Base-by-base conservation (phyloP, 805 yeast species). In the Scheffersomyces coipomensis region DNA sequence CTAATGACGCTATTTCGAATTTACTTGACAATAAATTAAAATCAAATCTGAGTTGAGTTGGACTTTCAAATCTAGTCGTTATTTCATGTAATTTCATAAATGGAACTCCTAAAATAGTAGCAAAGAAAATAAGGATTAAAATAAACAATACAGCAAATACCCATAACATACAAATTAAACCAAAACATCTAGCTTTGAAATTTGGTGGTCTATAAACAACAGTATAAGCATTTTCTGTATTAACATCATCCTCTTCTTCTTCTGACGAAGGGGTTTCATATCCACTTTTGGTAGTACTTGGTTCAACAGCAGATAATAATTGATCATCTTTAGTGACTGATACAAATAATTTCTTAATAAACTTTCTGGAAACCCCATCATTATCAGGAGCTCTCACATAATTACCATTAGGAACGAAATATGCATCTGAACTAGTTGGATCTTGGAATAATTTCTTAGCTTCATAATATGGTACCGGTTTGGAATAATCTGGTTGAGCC, bases 191-290 rank as follows among this genome's bases (percentile, higher is more conserved):
- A 2, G 53, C 23, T 37, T 79, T 73, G 59, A 91, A 87, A 35
- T 73, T 49, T 2, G 96, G 95, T 4, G 99, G 98, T 33, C 88
- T 72, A 62, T 90, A 95, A 2, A 90, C 97, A 21, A 90, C 77
- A 2, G 78, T 71, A 59, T 90, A 88, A 2, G 65, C 65, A 34
- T 65, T 59, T 17, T 63, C 68, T 16, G 67, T 59, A 6, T 57
- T 62, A 29, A 52, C 35, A 22, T 61, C 66, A 31, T 66, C 75
- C 29, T 73, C 77, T 21, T 45, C 48, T 17, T 43, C 46, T 15
- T 37, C 42, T 19, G 72, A 49, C 29, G 58, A 65, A 4, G 67
- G 68, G 23, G 60, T 58, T 16, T 64, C 71, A 29, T 56, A 47
- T 12, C 48, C 57, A 2, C 24, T 15, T 9, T 33, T 34, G 3